Conservation (phyloP, 2,329 filamentous ascomycete species). For the Coniochaeta sp. region DNA sequence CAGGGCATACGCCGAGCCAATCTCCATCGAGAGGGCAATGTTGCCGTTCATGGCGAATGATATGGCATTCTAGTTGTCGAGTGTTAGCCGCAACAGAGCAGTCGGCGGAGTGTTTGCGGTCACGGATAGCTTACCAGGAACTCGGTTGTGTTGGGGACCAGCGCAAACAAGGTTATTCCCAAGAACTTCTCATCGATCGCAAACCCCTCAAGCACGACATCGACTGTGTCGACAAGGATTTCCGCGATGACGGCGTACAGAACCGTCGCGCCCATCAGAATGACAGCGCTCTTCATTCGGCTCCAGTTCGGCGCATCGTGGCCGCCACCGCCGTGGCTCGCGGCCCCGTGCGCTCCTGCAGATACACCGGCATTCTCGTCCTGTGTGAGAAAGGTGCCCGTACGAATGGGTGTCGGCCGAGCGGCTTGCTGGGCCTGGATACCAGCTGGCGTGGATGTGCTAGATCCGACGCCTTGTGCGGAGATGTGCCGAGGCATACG, state of each 20-base stretch:
- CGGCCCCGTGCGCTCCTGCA: slow-evolving; percentile 29
- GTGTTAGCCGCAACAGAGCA: slow-evolving; percentile 6
- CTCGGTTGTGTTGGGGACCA: slow-evolving; percentile 97
- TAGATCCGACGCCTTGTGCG: slow-evolving; percentile 3
- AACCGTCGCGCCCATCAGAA: slow-evolving; percentile 80
- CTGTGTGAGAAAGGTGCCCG: slow-evolving; percentile 31
- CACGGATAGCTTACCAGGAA: slow-evolving; percentile 62
- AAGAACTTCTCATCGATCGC: slow-evolving; percentile 96
- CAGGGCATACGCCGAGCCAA: slow-evolving; percentile 91
- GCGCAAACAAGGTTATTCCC: slow-evolving; percentile 90
- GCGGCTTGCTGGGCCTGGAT: slow-evolving; percentile 6
- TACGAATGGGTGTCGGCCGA: slow-evolving; percentile 24
- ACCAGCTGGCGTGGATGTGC: background rate
- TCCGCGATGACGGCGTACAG: slow-evolving; percentile 97
- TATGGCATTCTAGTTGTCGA: slow-evolving; percentile 69
- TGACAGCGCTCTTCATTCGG: slow-evolving; percentile 79
- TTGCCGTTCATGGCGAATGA: slow-evolving; percentile 99
- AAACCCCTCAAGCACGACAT: slow-evolving; percentile 86
- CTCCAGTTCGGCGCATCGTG: slow-evolving; percentile 99
- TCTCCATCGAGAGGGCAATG: slow-evolving; percentile 97
- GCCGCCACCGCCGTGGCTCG: slow-evolving; percentile 63
- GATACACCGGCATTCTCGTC: slow-evolving; percentile 33
- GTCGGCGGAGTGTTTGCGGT: background rate
- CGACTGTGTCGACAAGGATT: slow-evolving; percentile 93
- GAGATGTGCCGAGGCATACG: slow-evolving; percentile 8